Conservation (phyloP, 352 stramenopile species). For the Globisporangium camurandrum region DNA sequence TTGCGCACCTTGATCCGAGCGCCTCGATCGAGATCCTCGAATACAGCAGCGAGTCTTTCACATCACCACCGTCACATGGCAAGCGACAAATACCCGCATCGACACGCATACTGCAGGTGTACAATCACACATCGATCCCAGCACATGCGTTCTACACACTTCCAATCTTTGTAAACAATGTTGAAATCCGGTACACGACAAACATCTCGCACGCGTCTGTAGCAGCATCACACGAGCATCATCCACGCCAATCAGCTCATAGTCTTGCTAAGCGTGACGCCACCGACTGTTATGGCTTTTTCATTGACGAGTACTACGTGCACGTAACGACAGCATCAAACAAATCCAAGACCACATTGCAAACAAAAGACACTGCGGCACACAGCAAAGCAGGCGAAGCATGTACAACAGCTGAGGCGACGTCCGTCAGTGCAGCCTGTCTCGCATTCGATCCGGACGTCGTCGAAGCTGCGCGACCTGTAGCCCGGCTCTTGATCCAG, state of each 20-base stretch:
- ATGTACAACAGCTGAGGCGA: constrained; percentile 13
- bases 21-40: constrained; percentile 16
- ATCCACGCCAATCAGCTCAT: background rate
- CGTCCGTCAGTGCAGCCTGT: constrained; percentile 22
- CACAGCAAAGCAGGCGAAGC: background rate
- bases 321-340: background rate
- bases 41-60: background rate
- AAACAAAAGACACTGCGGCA: background rate
- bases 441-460: constrained; percentile 11
- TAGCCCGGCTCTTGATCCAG: constrained; percentile 38
- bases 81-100: background rate
- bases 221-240: background rate
- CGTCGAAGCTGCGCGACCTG: constrained; percentile 14
- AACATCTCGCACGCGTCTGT: background rate
- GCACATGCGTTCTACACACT: constrained; percentile 13
- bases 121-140: background rate
- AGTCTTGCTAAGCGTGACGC: no score
- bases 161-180: constrained; percentile 9
- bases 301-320: constrained; percentile 31
- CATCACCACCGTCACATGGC: background rate
- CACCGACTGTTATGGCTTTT: constrained; percentile 22
- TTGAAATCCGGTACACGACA: constrained; percentile 15
- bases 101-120: background rate
- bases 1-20: constrained; percentile 15
- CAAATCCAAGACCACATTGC: background rate